Evolutionary conservation across 2,329 filamentous ascomycete genomes (phyloP).

Genomic region (Fusarium sarcochroum): DNA sequence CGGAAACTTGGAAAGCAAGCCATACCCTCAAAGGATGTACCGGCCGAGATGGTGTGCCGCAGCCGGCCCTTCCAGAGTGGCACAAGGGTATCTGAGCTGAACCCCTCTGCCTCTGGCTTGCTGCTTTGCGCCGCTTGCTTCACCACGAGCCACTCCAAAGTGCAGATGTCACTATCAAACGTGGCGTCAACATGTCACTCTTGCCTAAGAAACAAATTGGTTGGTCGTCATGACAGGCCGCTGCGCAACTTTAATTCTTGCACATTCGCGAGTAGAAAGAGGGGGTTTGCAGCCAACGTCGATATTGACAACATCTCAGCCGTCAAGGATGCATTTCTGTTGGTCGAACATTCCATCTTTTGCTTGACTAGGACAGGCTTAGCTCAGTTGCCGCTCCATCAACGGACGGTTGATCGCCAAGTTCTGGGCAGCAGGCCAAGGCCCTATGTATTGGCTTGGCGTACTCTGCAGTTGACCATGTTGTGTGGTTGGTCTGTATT

Average conservation of each 20-base stretch:
- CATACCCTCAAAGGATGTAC: constrained; percentile 37
- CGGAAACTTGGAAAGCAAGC: constrained; percentile 29
- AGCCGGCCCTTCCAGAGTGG: constrained; percentile 18
- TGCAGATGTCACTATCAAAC: constrained; percentile 19
- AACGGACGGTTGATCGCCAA: constrained; percentile 23
- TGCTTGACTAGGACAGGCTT: constrained; percentile 17
- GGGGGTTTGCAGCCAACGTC: background rate
- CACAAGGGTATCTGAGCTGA: constrained; percentile 23
- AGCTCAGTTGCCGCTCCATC: constrained; percentile 30
- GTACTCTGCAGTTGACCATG: background rate
- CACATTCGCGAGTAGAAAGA: background rate
- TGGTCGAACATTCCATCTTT: constrained; percentile 18
- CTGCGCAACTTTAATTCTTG: constrained; percentile 40
- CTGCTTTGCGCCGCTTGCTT: constrained; percentile 3
- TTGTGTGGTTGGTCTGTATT: constrained; percentile 30
- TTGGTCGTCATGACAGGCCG: constrained; percentile 33
- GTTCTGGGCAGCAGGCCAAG: constrained; percentile 5
- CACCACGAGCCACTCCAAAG: constrained; percentile 28
- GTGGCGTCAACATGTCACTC: constrained; percentile 29
- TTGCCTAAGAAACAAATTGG: constrained; percentile 10
- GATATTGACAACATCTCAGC: constrained; percentile 4
- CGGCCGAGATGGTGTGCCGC: constrained; percentile 42
- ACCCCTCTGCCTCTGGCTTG: constrained; percentile 13
- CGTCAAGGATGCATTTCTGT: constrained; percentile 23
- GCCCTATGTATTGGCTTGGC: constrained; percentile 12